Conservation (phyloP, 768 basidiomycete genomes). For the Myochromella boudieri region DNA sequence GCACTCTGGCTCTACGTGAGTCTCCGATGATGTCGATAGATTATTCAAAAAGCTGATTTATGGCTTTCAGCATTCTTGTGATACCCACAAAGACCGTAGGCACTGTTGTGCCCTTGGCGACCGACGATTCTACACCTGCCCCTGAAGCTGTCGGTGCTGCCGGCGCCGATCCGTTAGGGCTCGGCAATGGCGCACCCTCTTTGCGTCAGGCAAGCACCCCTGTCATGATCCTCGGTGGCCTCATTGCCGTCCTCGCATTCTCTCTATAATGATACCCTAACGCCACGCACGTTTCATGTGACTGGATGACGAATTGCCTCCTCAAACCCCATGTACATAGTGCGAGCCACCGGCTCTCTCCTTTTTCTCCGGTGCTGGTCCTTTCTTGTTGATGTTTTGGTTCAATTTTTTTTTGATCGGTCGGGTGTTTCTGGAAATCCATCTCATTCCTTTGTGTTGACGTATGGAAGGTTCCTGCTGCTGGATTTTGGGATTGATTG, state of each 20-base stretch:
- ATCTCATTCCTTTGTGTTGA: slow-evolving; percentile 7
- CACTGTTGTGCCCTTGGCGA: slow-evolving; percentile 7
- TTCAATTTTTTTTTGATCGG: neutral
- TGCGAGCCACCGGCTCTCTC: slow-evolving; percentile 18
- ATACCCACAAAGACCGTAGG: slow-evolving; percentile 18
- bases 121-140: neutral
- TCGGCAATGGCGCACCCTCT: slow-evolving; percentile 32
- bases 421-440: slow-evolving; percentile 18
- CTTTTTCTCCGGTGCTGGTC: slow-evolving; percentile 18
- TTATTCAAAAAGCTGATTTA: neutral
- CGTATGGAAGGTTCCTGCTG: slow-evolving; percentile 17
- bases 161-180: slow-evolving; percentile 31
- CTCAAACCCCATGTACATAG: slow-evolving; percentile 9
- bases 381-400: slow-evolving; percentile 7
- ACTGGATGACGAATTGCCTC: slow-evolving; percentile 13
- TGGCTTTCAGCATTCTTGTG: slow-evolving; percentile 19
- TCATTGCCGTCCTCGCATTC: slow-evolving; percentile 37
- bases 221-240: slow-evolving; percentile 38
- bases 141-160: slow-evolving; percentile 38
- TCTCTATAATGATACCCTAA: slow-evolving; percentile 35
- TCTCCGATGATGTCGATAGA: too few species aligned
- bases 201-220: slow-evolving; percentile 40
- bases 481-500: slow-evolving; percentile 14
- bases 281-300: slow-evolving; percentile 16
- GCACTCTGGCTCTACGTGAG: slow-evolving; percentile 21